Base-by-base conservation (phyloP, 192 early-diverging fungal genomes). In the Rhizophagus sp. region DNA sequence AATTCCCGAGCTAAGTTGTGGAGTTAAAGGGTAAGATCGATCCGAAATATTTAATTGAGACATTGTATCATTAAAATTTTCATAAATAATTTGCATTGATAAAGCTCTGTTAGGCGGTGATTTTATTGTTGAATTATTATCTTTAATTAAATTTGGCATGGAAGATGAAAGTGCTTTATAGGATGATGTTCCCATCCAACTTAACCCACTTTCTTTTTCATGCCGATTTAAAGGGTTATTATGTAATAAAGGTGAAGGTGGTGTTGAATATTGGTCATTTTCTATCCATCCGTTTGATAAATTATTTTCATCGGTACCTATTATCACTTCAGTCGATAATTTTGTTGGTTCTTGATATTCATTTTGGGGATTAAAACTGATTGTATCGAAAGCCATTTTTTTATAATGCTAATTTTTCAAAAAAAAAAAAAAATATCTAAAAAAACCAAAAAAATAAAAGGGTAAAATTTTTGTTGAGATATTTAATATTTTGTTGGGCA, bases 1-100 rank as follows among this genome's bases (percentile, higher is more conserved):
- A n/a, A 70, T 39, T n/a, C 34, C 68, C 12, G 30, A n/a, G 39
- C 68, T 70, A 41, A 70, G 68, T 41, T 70, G 68, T 44, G 68
- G 68, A 41, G 68, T 70, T 66, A 66, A 0, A 6, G 52, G 52
- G 12, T 22, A 22, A 57, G 52, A 57, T 6, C 22, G 52, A 22
- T 57, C 17, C 4, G 52, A 57, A 57, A 57, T 22, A 57, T 57
- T 57, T 52, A 19, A 4, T 50, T 50, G 49, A 4, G 50, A 52
- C 15, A 52, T 17, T 57, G 52, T 7, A 57, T 57, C 52, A 57
- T 22, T 57, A 5, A 0, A 10, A 47, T 47, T 19, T 22, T 57
- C 52, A 19, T 57, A 47, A 47, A 47, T 12, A 47, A 12, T 47
- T 12, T 47, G 5, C 17, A 57, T 22, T 57, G 52, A 57, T 57